Conservation (phyloP, 805 yeast genomes). For the Suhomyces faveliae region DNA sequence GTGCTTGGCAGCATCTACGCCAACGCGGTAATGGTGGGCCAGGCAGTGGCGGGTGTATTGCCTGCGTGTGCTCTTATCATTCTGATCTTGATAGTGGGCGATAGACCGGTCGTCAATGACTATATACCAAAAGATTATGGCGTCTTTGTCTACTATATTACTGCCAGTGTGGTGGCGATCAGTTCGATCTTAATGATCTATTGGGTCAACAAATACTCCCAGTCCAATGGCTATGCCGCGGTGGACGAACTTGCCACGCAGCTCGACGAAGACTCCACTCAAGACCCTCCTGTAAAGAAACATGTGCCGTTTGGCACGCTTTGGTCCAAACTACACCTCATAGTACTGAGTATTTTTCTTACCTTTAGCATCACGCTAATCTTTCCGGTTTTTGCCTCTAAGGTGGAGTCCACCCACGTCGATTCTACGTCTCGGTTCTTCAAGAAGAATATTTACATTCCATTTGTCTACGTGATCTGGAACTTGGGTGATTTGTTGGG, state of each 20-base stretch:
- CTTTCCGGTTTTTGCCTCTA: slow-evolving; percentile 89
- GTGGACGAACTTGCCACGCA: no score
- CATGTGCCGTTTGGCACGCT: slow-evolving; percentile 61
- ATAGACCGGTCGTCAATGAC: slow-evolving; percentile 13
- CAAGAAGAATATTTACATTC: slow-evolving; percentile 53
- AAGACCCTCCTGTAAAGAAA: slow-evolving; percentile 21
- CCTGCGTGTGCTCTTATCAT: slow-evolving; percentile 72
- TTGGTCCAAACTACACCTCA: slow-evolving; percentile 59
- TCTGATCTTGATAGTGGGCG: slow-evolving; percentile 47
- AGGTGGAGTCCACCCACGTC: slow-evolving; percentile 48
- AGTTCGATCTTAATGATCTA: slow-evolving; percentile 41
- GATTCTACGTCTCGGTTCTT: slow-evolving; percentile 39
- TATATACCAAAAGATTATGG: slow-evolving; percentile 40
- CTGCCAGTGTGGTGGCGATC: slow-evolving; percentile 49
- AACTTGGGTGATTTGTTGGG: slow-evolving; percentile 86
- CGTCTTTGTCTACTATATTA: slow-evolving; percentile 45
- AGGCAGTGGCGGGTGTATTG: slow-evolving; percentile 89
- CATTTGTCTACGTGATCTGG: slow-evolving; percentile 82
- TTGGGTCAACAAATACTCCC: slow-evolving; percentile 29
- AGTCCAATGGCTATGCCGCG: slow-evolving; percentile 12
- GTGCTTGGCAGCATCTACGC: slow-evolving; percentile 73
- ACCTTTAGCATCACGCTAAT: slow-evolving; percentile 72
- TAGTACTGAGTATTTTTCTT: slow-evolving; percentile 68
- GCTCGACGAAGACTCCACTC: no score
- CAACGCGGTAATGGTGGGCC: slow-evolving; percentile 92